These are phyloP conservation scores for Populus deltoides DNA, from an alignment of 345 rosid genomes.

Conservation along the genomic window DNA sequence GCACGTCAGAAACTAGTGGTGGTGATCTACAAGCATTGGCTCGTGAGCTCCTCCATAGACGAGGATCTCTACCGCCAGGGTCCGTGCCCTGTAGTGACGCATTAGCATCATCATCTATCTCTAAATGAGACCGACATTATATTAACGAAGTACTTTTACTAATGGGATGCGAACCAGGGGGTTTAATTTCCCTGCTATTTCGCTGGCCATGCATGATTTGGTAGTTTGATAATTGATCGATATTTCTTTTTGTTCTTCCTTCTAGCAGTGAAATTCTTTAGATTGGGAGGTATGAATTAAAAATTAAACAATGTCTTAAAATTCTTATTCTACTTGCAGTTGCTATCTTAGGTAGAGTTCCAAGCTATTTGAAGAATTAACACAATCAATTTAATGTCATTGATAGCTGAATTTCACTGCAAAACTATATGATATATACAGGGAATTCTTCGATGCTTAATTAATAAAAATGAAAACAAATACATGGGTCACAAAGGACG, in stretches of 20 bases:
- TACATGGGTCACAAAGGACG: too few species aligned
- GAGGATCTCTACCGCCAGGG: constrained; percentile 55
- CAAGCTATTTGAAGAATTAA: too few species aligned
- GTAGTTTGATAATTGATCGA: constrained; percentile 3
- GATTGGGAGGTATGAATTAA: neutral
- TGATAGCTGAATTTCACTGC: too few species aligned
- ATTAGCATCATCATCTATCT: constrained; percentile 49
- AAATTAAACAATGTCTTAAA: too few species aligned
- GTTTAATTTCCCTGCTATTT: constrained; percentile 22
- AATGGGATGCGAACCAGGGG: constrained; percentile 14
- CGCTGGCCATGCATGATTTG: neutral
- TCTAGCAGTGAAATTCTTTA: neutral
- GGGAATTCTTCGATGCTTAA: too few species aligned
- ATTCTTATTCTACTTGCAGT: too few species aligned
- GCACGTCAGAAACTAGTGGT: constrained; percentile 26
- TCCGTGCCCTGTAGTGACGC: constrained; percentile 39
- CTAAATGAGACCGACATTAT: constrained; percentile 41
- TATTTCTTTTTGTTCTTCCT: neutral
- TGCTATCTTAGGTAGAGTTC: too few species aligned
- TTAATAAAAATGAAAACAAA: too few species aligned
- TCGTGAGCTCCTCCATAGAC: constrained; percentile 66
- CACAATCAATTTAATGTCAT: too few species aligned
- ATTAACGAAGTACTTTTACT: constrained; percentile 15
- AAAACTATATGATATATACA: too few species aligned
- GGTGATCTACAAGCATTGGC: constrained; percentile 81